These are phyloP conservation scores for Nakaseomyces glabratus DNA, from an alignment of 1,139 yeast species.

Conservation along the genomic window DNA sequence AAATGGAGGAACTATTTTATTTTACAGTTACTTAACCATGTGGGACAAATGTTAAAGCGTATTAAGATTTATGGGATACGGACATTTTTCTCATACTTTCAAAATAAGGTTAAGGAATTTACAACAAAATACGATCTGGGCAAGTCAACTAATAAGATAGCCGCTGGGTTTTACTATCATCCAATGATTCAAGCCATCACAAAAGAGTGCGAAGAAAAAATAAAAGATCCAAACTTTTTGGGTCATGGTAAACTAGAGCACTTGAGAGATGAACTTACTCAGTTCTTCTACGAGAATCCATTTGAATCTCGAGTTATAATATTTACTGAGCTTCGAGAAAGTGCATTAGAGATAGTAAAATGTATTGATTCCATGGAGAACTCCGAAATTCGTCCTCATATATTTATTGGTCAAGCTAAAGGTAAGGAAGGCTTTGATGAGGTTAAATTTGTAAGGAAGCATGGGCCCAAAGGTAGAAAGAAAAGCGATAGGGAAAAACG, in stretches of 20 bases:
- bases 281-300: constrained; percentile 39
- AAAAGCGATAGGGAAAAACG: constrained; percentile 32
- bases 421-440: constrained; percentile 59
- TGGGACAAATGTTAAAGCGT: constrained; percentile 65
- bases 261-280: constrained; percentile 46
- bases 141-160: constrained; percentile 45
- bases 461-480: constrained; percentile 36
- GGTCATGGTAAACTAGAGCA: constrained; percentile 75
- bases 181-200: constrained; percentile 41
- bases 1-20: constrained; percentile 63
- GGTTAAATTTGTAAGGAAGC: constrained; percentile 36
- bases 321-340: constrained; percentile 80
- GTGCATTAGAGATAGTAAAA: constrained; percentile 78
- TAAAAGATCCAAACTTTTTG: constrained; percentile 37
- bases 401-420: constrained; percentile 79
- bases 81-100: constrained; percentile 62
- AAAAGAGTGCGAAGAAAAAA: constrained; percentile 37
- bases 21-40: constrained; percentile 53
- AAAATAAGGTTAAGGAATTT: constrained; percentile 50
- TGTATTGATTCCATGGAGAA: constrained; percentile 43
- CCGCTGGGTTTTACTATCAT: constrained; percentile 51
- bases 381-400: constrained; percentile 55
- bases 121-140: constrained; percentile 44
- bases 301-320: constrained; percentile 66
- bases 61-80: constrained; percentile 74